These are phyloP conservation scores for Plenodomus lindquistii DNA, from an alignment of 2,329 filamentous ascomycete species.

Conservation along the genomic window DNA sequence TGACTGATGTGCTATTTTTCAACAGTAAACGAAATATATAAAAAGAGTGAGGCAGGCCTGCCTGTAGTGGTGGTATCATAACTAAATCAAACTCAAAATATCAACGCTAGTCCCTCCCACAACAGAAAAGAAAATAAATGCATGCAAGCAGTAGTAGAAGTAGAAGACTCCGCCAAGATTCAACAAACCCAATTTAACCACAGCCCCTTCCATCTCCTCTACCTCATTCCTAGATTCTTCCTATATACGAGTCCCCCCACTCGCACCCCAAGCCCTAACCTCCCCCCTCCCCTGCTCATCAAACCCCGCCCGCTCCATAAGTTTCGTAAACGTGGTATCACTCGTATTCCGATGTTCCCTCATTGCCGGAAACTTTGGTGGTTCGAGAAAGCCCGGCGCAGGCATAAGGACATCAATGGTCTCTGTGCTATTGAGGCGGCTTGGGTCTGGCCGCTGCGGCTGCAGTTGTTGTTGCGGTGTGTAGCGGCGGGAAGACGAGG, in stretches of 20 bases:
- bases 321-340: conserved; percentile 47
- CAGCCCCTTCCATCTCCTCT: too few relatives aligned
- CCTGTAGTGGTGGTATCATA: not conserved
- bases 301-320: conserved; percentile 50
- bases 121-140: not conserved
- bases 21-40: not conserved
- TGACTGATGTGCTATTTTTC: not conserved
- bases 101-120: too few relatives aligned
- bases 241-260: not conserved
- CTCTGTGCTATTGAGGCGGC: conserved; percentile 44
- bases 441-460: conserved; percentile 1
- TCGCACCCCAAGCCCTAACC: conserved; percentile 31
- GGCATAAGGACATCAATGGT: conserved; percentile 52
- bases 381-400: conserved; percentile 39
- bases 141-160: too few relatives aligned
- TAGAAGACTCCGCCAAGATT: too few relatives aligned
- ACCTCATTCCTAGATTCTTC: not conserved
- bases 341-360: conserved; percentile 34
- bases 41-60: not conserved
- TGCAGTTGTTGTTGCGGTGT: conserved; percentile 9
- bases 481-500: conserved; percentile 17
- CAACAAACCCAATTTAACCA: too few relatives aligned
- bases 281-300: conserved; percentile 34
- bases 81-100: not conserved
- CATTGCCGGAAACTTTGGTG: conserved; percentile 37